Base-by-base conservation (phyloP, 2,329 filamentous ascomycete genomes). In the Neopestalotiopsis clavispora region DNA sequence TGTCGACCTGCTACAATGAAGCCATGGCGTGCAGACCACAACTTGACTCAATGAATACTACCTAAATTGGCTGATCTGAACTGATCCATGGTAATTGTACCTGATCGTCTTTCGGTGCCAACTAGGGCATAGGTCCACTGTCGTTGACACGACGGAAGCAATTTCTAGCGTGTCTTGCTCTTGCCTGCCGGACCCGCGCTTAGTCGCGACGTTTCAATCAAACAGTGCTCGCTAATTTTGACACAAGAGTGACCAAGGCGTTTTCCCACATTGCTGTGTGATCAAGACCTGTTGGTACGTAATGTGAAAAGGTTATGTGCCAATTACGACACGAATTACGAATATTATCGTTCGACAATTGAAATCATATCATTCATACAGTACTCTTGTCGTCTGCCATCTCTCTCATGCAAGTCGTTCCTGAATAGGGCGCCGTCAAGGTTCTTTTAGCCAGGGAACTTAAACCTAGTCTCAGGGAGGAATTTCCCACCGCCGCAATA, bases 171-270 rank as follows among this genome's bases (percentile, higher is more conserved):
- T 52, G 45, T 52, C 45, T 52, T 52, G 45, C 20, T 20, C 14
- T 52, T 23, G 45, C 45, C 45, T 52, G 45, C n/a, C 45, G 23
- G 23, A 28, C 23, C 23, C 23, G 23, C 23, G 45, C 34, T 10
- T 10, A 38, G 17, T 9, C 45, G 14, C 45, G 45, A 52, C 45
- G 45, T 52, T 52, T 52, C 45, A 52, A 52, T 52, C 45, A 52
- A 52, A 52, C 45, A 52, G 45, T 52, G 45, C 45, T 52, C 45
- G 45, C 45, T 52, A 52, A 52, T 20, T 52, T 52, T 52, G 45
- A 52, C n/a, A 52, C 45, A 52, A 20, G n/a, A 20, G 45, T 52
- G 45, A 52, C 17, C 45, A 52, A 52, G n/a, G 45, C 45, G 6
- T 38, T 38, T 38, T n/a, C 45, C n/a, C 45, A 23, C 6, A n/a